These are phyloP conservation scores for Hanseniaspora taiwanica DNA, from an alignment of 805 yeast species.

Conservation along the genomic window DNA sequence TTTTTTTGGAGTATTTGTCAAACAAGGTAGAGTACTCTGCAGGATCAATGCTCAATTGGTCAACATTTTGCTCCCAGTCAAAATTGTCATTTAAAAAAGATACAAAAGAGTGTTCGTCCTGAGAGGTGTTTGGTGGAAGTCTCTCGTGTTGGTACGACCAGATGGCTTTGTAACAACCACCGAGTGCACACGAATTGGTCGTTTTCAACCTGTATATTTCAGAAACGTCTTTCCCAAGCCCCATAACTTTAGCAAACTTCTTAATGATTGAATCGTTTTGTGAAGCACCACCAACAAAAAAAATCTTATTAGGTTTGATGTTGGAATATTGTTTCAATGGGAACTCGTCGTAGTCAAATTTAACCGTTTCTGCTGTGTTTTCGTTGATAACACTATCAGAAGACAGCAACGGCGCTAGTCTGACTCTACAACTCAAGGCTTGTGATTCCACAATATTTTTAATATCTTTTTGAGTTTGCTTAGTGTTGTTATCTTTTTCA, in stretches of 20 bases:
- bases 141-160: slow-evolving; percentile 42
- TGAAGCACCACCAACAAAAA: slow-evolving; percentile 83
- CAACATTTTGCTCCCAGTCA: slow-evolving; percentile 29
- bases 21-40: slow-evolving; percentile 16
- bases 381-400: slow-evolving; percentile 8
- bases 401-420: slow-evolving; percentile 67
- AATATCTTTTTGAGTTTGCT: slow-evolving; percentile 40
- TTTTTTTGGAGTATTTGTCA: slow-evolving; percentile 15
- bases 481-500: not conserved
- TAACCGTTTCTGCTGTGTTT: slow-evolving; percentile 10
- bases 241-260: slow-evolving; percentile 59
- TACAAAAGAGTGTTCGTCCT: slow-evolving; percentile 23
- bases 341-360: slow-evolving; percentile 24
- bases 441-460: slow-evolving; percentile 74
- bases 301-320: slow-evolving; percentile 51
- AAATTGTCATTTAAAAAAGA: slow-evolving; percentile 34
- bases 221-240: slow-evolving; percentile 23
- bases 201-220: slow-evolving; percentile 65
- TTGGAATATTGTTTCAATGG: slow-evolving; percentile 15
- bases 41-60: slow-evolving; percentile 13
- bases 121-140: not conserved
- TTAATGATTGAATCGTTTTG: slow-evolving; percentile 53
- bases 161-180: slow-evolving; percentile 77
- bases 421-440: slow-evolving; percentile 67
- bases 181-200: slow-evolving; percentile 84